Evolutionary conservation across 2,329 filamentous ascomycete genomes (phyloP).

Genomic region (Paecilomyces sp.): DNA sequence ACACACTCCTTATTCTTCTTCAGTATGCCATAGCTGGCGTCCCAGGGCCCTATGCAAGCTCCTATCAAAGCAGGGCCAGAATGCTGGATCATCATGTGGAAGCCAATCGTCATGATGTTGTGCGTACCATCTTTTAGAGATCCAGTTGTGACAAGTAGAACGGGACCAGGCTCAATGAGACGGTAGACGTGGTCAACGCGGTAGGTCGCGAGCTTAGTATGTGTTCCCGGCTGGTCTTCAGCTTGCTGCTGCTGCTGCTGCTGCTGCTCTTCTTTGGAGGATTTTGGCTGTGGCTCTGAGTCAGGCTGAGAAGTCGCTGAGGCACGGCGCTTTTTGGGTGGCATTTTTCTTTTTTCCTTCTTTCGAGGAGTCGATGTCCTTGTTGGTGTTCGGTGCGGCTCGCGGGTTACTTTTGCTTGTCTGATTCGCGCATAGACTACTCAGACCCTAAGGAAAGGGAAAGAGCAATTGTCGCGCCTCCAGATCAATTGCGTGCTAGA

Average conservation of each 20-base stretch:
- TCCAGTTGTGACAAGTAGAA: slow-evolving; percentile 28
- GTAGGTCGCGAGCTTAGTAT: slow-evolving; percentile 4
- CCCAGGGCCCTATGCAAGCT: slow-evolving; percentile 27
- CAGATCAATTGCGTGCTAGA: too few species aligned
- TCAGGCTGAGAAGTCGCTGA: background rate
- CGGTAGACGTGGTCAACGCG: slow-evolving; percentile 19
- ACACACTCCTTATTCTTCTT: slow-evolving; percentile 24
- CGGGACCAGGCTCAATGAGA: slow-evolving; percentile 29
- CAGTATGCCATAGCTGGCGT: slow-evolving; percentile 22
- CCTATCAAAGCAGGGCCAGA: slow-evolving; percentile 25
- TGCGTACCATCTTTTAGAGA: slow-evolving; percentile 22
- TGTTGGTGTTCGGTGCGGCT: too few species aligned
- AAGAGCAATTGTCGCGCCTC: too few species aligned
- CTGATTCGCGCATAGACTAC: too few species aligned
- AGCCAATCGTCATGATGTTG: slow-evolving; percentile 32
- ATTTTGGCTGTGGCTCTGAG: background rate
- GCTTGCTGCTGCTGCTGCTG: background rate
- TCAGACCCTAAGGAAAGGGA: too few species aligned
- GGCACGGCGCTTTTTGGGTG: background rate
- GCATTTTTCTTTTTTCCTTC: background rate
- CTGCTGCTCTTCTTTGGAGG: background rate
- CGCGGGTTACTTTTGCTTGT: too few species aligned
- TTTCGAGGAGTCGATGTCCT: too few species aligned
- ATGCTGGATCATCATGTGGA: slow-evolving; percentile 34
- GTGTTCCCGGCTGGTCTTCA: background rate